Evolutionary conservation across 1,284 basidiomycete species (phyloP).

Genomic region (Cutaneotrichosporon spelunceum): DNA sequence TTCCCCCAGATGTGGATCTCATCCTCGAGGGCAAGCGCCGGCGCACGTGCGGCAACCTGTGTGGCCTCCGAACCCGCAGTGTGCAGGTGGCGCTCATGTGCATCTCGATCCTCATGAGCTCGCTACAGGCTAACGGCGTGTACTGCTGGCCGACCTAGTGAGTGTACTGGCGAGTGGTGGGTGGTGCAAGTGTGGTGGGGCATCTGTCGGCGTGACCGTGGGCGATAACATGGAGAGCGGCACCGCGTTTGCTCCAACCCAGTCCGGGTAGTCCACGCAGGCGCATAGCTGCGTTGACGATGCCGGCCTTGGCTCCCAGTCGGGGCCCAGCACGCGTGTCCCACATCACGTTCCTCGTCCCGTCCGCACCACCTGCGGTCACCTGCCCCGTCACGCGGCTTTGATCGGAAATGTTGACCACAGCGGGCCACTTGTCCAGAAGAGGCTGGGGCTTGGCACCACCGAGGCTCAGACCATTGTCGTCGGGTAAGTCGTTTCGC

Average conservation of each 20-base stretch:
- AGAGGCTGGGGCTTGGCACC: constrained; percentile 34
- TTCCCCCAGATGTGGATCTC: constrained; percentile 33
- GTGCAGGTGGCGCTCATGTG: constrained; percentile 38
- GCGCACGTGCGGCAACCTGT: constrained; percentile 7
- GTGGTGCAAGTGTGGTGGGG: no score
- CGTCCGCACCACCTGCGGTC: neutral
- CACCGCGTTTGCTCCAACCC: no score
- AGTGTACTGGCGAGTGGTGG: constrained; percentile 7
- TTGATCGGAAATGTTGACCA: constrained; percentile 11
- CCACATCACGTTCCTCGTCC: neutral
- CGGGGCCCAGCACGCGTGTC: no score
- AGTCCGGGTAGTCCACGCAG: no score
- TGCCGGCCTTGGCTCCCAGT: no score
- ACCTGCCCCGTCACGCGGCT: neutral
- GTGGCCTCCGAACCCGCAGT: constrained; percentile 20
- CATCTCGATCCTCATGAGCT: constrained; percentile 36
- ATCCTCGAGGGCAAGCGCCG: constrained; percentile 34
- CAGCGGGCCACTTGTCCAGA: constrained; percentile 47
- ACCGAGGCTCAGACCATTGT: constrained; percentile 49
- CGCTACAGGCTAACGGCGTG: constrained; percentile 51
- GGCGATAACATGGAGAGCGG: no score
- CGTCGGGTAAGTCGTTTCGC: constrained; percentile 37
- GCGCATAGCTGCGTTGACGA: no score
- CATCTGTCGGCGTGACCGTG: no score
- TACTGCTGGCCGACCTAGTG: constrained; percentile 52